Base-by-base conservation (phyloP, 1,284 basidiomycete species). In the Phlebopus sp. region DNA sequence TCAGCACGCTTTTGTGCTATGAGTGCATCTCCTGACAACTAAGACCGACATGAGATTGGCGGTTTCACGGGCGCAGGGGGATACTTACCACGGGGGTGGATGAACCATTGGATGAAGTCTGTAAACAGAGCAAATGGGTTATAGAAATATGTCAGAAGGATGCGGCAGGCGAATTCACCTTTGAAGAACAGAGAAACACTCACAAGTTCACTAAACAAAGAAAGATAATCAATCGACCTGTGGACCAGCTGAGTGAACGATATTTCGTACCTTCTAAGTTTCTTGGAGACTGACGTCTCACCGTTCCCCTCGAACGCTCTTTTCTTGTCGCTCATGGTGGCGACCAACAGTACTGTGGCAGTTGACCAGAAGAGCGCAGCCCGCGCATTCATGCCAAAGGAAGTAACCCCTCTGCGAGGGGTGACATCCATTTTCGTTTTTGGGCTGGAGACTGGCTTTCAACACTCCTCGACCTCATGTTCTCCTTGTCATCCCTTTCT, bases 1-100 rank as follows among this genome's bases (percentile, higher is more conserved):
- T 92, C 90, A 9, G 91, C 91, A 32, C 83, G 78, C 68, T 90
- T 90, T 69, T 85, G 82, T 32, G 83, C 82, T 50, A 90, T 88
- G 58, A 88, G 74, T 38, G 78, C 83, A 55, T 78, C 77, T 57
- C 70, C 69, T 39, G 76, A 73, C 37, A 74, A 49, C 76, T 79
- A 30, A 11, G 21, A 34, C 21, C 13, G 19, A 11, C 32, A 40
- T 8, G n/a, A 34, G 46, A 23, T 13, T 30, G 42, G 35, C 27
- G 10, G 43, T 52, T 47, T 18, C 35, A 46, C 14, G 67, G 6
- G 25, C 4, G 27, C 3, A 9, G 10, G 14, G 5, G 14, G 14
- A 30, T 5, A 51, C 76, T 65, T 62, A 81, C 80, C 51, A 68
- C 58, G 36, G 71, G 58, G 41, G 68, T 57, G 31, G 68, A 59